phyloP scores from a whole-genome alignment of 108 stramenopile species.

The Pseudonitzschia multistriata region DNA sequence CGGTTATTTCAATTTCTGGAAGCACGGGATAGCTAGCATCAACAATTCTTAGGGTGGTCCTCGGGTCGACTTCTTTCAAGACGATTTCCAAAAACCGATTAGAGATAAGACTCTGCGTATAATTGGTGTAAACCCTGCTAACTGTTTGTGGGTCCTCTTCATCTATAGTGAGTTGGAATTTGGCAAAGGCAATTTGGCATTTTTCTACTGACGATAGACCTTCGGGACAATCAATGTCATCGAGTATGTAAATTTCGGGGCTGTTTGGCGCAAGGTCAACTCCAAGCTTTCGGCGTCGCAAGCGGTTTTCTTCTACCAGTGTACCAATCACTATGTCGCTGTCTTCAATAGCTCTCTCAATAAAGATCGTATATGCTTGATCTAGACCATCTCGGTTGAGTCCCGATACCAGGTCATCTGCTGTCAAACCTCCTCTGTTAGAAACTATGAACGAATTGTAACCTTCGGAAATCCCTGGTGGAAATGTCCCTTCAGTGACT shows the following conservation, averaged over 20 bases:
- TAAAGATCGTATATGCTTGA: constrained; percentile 32
- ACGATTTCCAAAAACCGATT: constrained; percentile 14
- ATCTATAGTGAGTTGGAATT: constrained; percentile 22
- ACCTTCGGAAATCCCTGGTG: constrained; percentile 27
- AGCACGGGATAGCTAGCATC: constrained; percentile 26
- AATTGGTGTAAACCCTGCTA: constrained; percentile 8
- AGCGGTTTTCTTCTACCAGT: neutral
- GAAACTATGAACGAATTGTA: constrained; percentile 43
- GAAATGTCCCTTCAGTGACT: constrained; percentile 2
- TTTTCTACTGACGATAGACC: neutral
- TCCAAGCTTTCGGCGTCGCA: constrained; percentile 21
- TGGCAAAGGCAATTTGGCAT: constrained; percentile 41
- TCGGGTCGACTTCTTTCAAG: constrained; percentile 16
- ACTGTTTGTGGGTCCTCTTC: constrained; percentile 29
- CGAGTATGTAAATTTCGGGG: constrained; percentile 20
- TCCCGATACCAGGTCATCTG: constrained; percentile 21
- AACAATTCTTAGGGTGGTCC: constrained; percentile 14
- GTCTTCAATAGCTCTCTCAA: constrained; percentile 4
- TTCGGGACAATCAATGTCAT: constrained; percentile 33
- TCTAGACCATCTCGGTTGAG: constrained; percentile 29
- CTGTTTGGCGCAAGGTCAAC: constrained; percentile 15
- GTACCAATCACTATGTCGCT: neutral
- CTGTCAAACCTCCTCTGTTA: constrained; percentile 21
- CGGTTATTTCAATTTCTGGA: constrained; percentile 10
- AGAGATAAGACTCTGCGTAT: constrained; percentile 27